phyloP scores from a whole-genome alignment of 305 asterid genomes.

The Fraxinus ornus region DNA sequence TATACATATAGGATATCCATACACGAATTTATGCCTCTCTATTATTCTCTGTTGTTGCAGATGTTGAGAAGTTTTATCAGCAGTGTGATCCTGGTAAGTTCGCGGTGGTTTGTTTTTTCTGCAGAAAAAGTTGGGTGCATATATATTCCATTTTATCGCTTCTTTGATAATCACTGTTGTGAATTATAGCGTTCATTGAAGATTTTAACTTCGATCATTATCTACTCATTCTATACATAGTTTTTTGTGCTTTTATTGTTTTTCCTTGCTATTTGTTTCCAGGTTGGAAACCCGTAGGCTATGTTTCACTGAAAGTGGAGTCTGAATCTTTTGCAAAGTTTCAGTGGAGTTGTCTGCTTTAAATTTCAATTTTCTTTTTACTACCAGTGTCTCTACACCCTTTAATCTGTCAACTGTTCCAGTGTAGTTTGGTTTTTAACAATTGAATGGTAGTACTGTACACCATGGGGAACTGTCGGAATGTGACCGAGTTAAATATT shows the following conservation, averaged over 20 bases:
- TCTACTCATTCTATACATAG: neutral
- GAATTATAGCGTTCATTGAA: neutral
- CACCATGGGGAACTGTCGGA: neutral
- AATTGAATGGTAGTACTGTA: neutral
- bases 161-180: neutral
- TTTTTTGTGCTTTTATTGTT: neutral
- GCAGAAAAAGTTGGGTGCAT: neutral
- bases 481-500: neutral
- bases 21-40: neutral
- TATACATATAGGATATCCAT: neutral
- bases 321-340: neutral
- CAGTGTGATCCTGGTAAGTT: slow-evolving; percentile 49
- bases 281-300: neutral
- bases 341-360: neutral
- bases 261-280: neutral
- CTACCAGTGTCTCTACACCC: neutral
- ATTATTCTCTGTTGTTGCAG: slow-evolving; percentile 27
- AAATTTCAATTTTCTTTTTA: neutral
- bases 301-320: neutral
- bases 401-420: neutral
- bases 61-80: slow-evolving; percentile 36
- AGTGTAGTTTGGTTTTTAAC: neutral
- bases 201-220: neutral
- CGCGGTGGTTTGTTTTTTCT: neutral
- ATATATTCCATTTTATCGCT: neutral